These are phyloP conservation scores for Eimeria necatrix DNA, from an alignment of 169 alveolate genomes.

Conservation along the genomic window DNA sequence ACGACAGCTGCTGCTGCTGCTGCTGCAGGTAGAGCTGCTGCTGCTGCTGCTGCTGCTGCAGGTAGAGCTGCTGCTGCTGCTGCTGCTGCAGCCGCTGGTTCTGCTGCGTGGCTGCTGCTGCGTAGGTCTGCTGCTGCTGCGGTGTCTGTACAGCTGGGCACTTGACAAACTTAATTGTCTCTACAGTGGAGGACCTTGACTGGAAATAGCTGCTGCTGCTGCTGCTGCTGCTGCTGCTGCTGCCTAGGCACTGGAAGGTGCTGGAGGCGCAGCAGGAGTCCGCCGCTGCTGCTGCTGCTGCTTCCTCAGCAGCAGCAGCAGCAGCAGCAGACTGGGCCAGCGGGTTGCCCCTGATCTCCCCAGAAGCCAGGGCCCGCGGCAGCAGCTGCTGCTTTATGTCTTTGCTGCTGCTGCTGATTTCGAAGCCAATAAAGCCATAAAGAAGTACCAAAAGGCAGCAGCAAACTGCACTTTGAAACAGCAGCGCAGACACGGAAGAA, in stretches of 20 bases:
- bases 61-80: background rate
- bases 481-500: background rate
- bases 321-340: background rate
- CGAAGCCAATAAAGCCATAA: constrained; percentile 73
- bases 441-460: constrained; percentile 59
- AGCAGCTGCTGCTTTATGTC: background rate
- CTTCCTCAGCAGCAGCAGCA: too few species aligned
- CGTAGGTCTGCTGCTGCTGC: background rate
- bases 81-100: background rate
- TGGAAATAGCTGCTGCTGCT: background rate
- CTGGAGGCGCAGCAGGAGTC: too few species aligned
- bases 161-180: background rate
- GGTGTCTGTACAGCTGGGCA: background rate
- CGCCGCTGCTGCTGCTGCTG: too few species aligned
- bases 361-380: background rate
- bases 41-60: background rate
- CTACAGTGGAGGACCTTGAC: background rate
- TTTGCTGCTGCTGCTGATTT: background rate
- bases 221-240: background rate
- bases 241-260: constrained; percentile 39
- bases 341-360: background rate
- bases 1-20: background rate
- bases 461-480: constrained; percentile 47
- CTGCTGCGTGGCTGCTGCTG: background rate
- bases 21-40: background rate